Evolutionary conservation across 805 yeast genomes (phyloP).

Genomic region (Candida michaelii): DNA sequence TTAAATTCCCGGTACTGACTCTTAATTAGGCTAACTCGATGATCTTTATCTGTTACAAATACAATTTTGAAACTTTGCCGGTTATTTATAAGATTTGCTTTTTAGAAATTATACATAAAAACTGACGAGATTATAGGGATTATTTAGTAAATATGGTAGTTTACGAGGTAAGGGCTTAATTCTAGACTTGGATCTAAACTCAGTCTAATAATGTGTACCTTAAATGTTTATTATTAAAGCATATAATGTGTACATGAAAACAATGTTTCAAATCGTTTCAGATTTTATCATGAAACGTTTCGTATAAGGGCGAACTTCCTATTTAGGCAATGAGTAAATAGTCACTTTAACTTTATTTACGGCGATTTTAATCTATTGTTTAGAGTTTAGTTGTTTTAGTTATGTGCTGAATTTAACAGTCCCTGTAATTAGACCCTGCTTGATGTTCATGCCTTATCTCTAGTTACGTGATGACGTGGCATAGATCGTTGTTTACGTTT

Average conservation of each 20-base stretch:
- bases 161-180: too few relatives aligned
- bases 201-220: background rate
- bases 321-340: background rate
- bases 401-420: too few relatives aligned
- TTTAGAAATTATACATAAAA: background rate
- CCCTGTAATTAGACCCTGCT: too few relatives aligned
- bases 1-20: background rate
- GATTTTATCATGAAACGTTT: slow-evolving; percentile 11
- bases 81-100: background rate
- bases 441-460: too few relatives aligned
- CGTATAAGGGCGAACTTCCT: slow-evolving; percentile 1
- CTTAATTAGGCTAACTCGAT: background rate
- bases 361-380: background rate
- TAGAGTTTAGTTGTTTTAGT: too few relatives aligned
- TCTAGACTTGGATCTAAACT: background rate
- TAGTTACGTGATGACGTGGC: too few relatives aligned
- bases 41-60: background rate
- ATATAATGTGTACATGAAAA: too few relatives aligned
- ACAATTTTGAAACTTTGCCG: background rate
- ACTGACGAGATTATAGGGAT: background rate
- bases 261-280: slow-evolving; percentile 11
- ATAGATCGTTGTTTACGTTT: too few relatives aligned
- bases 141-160: too few relatives aligned
- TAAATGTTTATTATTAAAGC: too few relatives aligned
- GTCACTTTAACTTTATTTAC: background rate